Base-by-base conservation (phyloP, 1,284 basidiomycete genomes). In the Paramarasmius palmivorus region DNA sequence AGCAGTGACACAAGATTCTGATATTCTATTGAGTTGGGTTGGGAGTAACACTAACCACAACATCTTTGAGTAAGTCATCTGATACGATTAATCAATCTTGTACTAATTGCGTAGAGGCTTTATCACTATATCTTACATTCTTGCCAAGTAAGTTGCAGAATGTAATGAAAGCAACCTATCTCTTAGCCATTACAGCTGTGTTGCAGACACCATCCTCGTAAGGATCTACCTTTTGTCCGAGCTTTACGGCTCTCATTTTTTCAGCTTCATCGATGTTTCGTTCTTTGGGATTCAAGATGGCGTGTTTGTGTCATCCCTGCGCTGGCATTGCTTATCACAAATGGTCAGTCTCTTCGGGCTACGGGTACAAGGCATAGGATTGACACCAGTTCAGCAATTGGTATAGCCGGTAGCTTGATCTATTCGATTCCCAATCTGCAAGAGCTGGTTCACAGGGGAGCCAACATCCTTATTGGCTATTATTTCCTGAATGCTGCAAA, bases 121-220 rank as follows among this genome's bases (percentile, higher is more conserved):
- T 32, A 12, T 6, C 6, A 12, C 6, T 6, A 32, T 32, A 32
- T 12, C 12, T 32, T 32, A 32, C 29, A 12, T 32, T 12, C 12
- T 32, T 6, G 29, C 29, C 29, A 32, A 32, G 29, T 32, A 32
- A 6, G 29, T 32, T n/a, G 29, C 7, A 32, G 12, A 32, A 32
- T 12, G 29, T 6, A 6, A 32, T 32, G 6, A 6, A 6, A 12
- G 12, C 6, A 12, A 32, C 29, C 29, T 6, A 32, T 6, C 12
- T 32, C 29, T 32, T 6, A 32, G 6, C 29, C 29, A 32, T 6
- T 32, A 20, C 23, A 50, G 49, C 15, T 38, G 23, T 23, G 29
- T 50, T 20, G 49, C 49, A 17, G 49, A 50, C 17, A 41, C 22
- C 20, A 29, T 50, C 14, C 22, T 50, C 34, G 49, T 50, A 26